Conservation (phyloP, 2,329 filamentous ascomycete genomes). For the Metarhizium anisopliae region DNA sequence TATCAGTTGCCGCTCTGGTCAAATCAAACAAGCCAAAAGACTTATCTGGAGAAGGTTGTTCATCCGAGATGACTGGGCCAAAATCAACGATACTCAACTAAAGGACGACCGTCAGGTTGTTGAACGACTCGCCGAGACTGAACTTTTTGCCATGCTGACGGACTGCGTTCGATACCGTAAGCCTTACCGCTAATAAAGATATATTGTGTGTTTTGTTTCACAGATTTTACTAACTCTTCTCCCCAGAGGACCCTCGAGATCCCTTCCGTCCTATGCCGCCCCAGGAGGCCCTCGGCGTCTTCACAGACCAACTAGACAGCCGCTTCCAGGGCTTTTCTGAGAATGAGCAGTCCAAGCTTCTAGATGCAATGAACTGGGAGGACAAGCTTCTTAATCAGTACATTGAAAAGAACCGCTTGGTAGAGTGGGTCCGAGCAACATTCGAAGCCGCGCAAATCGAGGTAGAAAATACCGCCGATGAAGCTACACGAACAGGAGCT, state of each 20-base stretch:
- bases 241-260: slow-evolving; percentile 30
- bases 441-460: slow-evolving; percentile 28
- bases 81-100: slow-evolving; percentile 66
- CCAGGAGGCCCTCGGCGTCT: slow-evolving; percentile 48
- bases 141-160: slow-evolving; percentile 58
- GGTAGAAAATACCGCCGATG: slow-evolving; percentile 23
- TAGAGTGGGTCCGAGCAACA: slow-evolving; percentile 50
- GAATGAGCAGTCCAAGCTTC: slow-evolving; percentile 55
- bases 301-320: slow-evolving; percentile 51
- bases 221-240: slow-evolving; percentile 18
- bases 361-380: slow-evolving; percentile 65
- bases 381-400: slow-evolving; percentile 56
- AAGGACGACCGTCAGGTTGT: slow-evolving; percentile 63
- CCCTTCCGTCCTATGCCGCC: slow-evolving; percentile 40
- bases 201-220: background rate
- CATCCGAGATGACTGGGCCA: slow-evolving; percentile 75
- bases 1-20: slow-evolving; percentile 44
- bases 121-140: slow-evolving; percentile 53
- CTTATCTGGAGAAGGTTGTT: slow-evolving; percentile 83
- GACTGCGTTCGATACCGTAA: slow-evolving; percentile 58
- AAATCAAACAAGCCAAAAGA: slow-evolving; percentile 48
- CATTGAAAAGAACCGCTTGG: slow-evolving; percentile 59
- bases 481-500: slow-evolving; percentile 14
- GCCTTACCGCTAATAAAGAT: slow-evolving; percentile 14
- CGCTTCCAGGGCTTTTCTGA: slow-evolving; percentile 52